Conservation (phyloP, 768 basidiomycete species). For the Trametes cubensis region DNA sequence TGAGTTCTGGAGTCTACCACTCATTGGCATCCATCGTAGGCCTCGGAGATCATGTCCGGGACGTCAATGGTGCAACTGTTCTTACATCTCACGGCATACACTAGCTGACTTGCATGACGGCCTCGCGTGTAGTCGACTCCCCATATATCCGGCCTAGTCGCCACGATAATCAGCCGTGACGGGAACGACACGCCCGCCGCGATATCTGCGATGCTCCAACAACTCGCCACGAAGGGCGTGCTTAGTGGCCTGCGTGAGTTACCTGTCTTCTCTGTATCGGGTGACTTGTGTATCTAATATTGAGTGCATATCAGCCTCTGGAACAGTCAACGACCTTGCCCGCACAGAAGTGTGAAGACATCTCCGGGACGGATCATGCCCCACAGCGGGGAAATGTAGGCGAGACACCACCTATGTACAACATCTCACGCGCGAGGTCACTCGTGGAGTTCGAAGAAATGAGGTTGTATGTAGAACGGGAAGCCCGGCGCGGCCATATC, state of each 20-base stretch:
- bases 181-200: slow-evolving; percentile 38
- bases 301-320: too few species aligned
- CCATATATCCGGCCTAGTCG: slow-evolving; percentile 45
- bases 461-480: slow-evolving; percentile 5
- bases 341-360: background rate
- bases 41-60: slow-evolving; percentile 20
- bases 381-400: background rate
- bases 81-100: background rate
- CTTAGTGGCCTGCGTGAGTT: slow-evolving; percentile 33
- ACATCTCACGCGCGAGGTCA: too few species aligned
- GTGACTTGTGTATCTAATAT: too few species aligned
- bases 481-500: background rate
- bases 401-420: too few species aligned
- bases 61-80: slow-evolving; percentile 24
- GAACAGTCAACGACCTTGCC: background rate
- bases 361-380: background rate
- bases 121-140: slow-evolving; percentile 39
- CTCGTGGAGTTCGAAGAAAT: too few species aligned
- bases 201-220: slow-evolving; percentile 34
- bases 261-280: too few species aligned
- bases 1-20: background rate
- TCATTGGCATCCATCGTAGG: background rate
- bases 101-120: slow-evolving; percentile 26
- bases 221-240: slow-evolving; percentile 33
- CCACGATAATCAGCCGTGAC: slow-evolving; percentile 38